Evolutionary conservation across 2,329 filamentous ascomycete species (phyloP).

Genomic region (Fusarium sororula): DNA sequence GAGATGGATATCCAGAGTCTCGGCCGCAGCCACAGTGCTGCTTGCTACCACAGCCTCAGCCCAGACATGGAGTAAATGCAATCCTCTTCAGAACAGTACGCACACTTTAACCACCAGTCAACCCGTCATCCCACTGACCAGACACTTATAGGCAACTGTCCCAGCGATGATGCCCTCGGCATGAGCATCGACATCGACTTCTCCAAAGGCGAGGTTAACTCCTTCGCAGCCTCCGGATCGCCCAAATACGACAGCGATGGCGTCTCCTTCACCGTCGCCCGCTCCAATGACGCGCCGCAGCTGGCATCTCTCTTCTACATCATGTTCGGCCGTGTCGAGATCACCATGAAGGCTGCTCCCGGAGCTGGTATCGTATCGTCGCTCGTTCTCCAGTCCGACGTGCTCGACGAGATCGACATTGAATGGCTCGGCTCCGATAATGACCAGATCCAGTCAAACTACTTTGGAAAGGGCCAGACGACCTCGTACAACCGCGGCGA

Average conservation of each 20-base stretch:
- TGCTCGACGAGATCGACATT: slow-evolving; percentile 95
- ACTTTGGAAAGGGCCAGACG: slow-evolving; percentile 92
- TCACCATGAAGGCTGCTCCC: slow-evolving; percentile 84
- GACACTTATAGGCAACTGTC: slow-evolving; percentile 64
- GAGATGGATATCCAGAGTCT: slow-evolving; percentile 32
- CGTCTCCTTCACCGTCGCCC: slow-evolving; percentile 80
- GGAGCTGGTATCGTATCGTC: slow-evolving; percentile 94
- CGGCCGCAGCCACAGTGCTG: slow-evolving; percentile 37
- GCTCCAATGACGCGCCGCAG: slow-evolving; percentile 84
- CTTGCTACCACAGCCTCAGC: slow-evolving; percentile 43
- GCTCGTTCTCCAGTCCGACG: slow-evolving; percentile 88
- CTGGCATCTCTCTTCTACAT: slow-evolving; percentile 95
- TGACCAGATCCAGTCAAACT: slow-evolving; percentile 90
- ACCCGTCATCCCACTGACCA: slow-evolving; percentile 3
- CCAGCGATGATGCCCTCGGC: slow-evolving; percentile 81
- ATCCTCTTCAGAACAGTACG: slow-evolving; percentile 50
- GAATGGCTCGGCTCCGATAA: slow-evolving; percentile 89
- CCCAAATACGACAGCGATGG: slow-evolving; percentile 81
- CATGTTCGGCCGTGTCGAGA: slow-evolving; percentile 95
- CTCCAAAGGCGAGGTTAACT: slow-evolving; percentile 77
- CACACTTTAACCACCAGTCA: not conserved
- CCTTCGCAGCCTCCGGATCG: slow-evolving; percentile 76
- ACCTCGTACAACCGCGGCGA: slow-evolving; percentile 87
- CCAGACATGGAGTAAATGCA: slow-evolving; percentile 54
- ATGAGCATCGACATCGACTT: slow-evolving; percentile 88